A percentile compares a stretch with the other conserved stretches of the same genome.
phyloP scores from a whole-genome alignment of 176 grass and related monocot species.

The Triticum timopheevii region DNA sequence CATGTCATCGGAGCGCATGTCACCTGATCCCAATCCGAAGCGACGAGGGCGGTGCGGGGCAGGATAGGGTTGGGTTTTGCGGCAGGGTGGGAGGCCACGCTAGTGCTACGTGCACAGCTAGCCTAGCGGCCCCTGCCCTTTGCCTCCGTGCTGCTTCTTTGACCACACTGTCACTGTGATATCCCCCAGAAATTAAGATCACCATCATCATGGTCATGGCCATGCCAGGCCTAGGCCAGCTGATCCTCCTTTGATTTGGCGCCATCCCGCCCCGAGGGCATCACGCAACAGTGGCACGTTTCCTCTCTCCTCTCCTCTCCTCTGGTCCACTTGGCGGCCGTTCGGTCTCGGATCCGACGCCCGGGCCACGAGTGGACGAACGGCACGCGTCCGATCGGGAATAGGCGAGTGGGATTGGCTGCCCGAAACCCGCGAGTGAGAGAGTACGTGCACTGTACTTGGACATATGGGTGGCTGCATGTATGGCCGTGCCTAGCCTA shows the following conservation, averaged over 20 bases:
- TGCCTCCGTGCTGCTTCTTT: background rate
- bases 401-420: background rate
- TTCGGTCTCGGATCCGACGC: no score
- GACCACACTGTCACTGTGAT: background rate
- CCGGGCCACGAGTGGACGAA: no score
- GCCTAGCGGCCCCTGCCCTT: background rate
- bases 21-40: no score
- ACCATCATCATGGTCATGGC: background rate
- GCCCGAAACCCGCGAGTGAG: no score
- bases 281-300: background rate
- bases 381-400: background rate
- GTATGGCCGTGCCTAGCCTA: background rate
- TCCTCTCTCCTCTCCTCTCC: background rate
- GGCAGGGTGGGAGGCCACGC: background rate
- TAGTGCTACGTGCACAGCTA: no score
- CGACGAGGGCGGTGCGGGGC: no score
- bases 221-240: background rate
- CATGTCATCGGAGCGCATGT: no score
- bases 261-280: background rate
- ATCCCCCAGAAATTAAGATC: background rate
- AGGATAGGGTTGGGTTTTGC: background rate
- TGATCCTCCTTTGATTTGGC: background rate
- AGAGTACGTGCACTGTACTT: background rate
- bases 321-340: background rate
- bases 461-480: background rate